Evolutionary conservation across 140 eudicot genomes (phyloP).

Genomic region (Stevia rebaudiana): DNA sequence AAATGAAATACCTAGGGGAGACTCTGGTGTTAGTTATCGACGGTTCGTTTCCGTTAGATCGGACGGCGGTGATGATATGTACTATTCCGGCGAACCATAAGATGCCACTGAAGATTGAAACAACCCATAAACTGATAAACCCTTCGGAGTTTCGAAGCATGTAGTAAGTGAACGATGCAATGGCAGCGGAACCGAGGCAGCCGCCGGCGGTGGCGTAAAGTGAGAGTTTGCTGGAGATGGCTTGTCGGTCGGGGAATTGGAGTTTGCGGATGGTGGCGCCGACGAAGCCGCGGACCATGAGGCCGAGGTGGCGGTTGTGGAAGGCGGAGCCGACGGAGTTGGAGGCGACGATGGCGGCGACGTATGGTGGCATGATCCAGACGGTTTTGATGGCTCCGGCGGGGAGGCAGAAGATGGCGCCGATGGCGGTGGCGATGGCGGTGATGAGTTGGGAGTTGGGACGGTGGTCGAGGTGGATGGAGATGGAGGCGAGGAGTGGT

Average conservation of each 20-base stretch:
- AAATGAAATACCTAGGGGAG: conserved; percentile 35
- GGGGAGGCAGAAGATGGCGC: conserved; percentile 79
- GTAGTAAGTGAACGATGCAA: conserved; percentile 60
- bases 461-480: conserved; percentile 67
- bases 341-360: conserved; percentile 56
- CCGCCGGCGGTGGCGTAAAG: conserved; percentile 67
- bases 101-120: conserved; percentile 71
- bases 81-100: conserved; percentile 60
- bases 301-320: conserved; percentile 76
- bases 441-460: conserved; percentile 49
- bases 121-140: conserved; percentile 72
- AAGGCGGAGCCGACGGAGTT: conserved; percentile 51
- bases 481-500: conserved; percentile 53
- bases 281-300: conserved; percentile 58
- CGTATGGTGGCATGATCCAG: conserved; percentile 73
- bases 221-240: conserved; percentile 57
- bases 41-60: conserved; percentile 25
- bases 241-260: conserved; percentile 45
- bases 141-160: conserved; percentile 55
- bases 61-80: conserved; percentile 41
- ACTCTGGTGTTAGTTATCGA: background rate
- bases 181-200: conserved; percentile 54
- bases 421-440: conserved; percentile 57
- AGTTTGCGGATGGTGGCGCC: conserved; percentile 44
- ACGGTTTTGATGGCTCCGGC: conserved; percentile 56